Evolutionary conservation across 805 yeast species (phyloP), one percentile per base, ranked within the genome.

Genomic region (Alloascoidea africana): DNA sequence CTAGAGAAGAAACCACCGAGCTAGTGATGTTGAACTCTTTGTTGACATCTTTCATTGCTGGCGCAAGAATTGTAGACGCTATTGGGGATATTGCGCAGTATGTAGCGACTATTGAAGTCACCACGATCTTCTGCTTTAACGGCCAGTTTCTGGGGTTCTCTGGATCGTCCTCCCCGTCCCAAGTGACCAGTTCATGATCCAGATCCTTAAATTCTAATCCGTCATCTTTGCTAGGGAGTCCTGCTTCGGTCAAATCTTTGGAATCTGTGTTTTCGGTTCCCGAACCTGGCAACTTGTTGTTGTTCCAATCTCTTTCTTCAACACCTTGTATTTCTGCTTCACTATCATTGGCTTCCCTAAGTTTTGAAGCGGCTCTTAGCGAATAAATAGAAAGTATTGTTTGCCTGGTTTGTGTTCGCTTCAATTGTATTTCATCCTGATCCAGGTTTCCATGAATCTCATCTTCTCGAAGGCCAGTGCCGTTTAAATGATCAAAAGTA

Each of bases 161-260:
- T 0, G 76, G 73, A 47, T 77, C 86, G 38, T 69, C 65, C 14
- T 62, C 65, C 2, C 76, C 74, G 23, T 73, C 72, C 83, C 83
- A 77, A 1, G 81, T 67, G 5, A 77, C 74, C 36, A 77, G 56
- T 46, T 77, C 82, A 0, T 82, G 83, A 46, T 77, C 83, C 5
- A 72, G 53, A 3, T 53, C 50, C 19, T 58, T 56, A 48, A 68
- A 74, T 46, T 75, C 80, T 5, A 58, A 59, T 17, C 83, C 83
- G 39, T 62, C 68, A 59, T 46, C 36, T 23, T 23, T 23, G n/a
- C 30, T 23, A 8, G 30, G 30, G 8, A 23, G n/a, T 23, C 30
- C 30, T 8, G 30, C 30, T 23, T 23, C 30, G 8, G 30, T 8
- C n/a, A 23, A 23, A 33, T 37, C 15, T n/a, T n/a, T n/a, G n/a